Base-by-base conservation (phyloP, 345 rosid species). In the Clarkia xantiana region DNA sequence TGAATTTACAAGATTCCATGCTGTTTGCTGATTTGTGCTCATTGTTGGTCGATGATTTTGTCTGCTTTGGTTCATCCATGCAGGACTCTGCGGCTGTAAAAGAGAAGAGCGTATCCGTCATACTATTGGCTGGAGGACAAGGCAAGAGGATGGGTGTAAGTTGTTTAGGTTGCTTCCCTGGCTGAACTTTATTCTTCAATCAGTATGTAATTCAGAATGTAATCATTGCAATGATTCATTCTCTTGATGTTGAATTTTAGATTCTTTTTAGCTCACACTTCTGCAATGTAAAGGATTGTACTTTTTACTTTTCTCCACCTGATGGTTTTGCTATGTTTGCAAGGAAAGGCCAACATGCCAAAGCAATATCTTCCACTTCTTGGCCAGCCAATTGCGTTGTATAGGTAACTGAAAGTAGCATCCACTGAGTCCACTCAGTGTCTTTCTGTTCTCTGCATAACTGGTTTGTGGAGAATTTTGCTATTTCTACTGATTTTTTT, bases 81-180 rank as follows among this genome's bases (percentile, higher is more conserved):
- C 50, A 76, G 86, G 68, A 70, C 53, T 62, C 70, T 38, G 41
- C n/a, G 7, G 38, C 62, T 45, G 85, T 80, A 57, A 72, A 73
- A 56, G 86, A 77, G 65, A 76, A 73, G 17, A 78, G 91, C 40
- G 95, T 85, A 11, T 90, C 95, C 0, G 91, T 90, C 48, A 61
- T 90, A 64, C 86, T 90, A 49, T 63, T 90, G 69, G 91, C 97
- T 23, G 95, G 97, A 58, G 97, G 95, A 43, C 69, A 68, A 67
- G 97, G 97, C 62, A 90, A 81, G 72, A 63, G 97, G 66, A 90
- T 90, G 94, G 91, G 94, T 44, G 97, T 85, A 73, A 60, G 82
- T 63, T 41, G 16, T 15, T 29, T 57, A 2, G 36, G 36, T 29
- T 29, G 36, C 36, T 20, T 34, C 39, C 40, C 44, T 38, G 36